phyloP scores from a whole-genome alignment of 1,284 basidiomycete species.

The Schizophyllum commune region DNA sequence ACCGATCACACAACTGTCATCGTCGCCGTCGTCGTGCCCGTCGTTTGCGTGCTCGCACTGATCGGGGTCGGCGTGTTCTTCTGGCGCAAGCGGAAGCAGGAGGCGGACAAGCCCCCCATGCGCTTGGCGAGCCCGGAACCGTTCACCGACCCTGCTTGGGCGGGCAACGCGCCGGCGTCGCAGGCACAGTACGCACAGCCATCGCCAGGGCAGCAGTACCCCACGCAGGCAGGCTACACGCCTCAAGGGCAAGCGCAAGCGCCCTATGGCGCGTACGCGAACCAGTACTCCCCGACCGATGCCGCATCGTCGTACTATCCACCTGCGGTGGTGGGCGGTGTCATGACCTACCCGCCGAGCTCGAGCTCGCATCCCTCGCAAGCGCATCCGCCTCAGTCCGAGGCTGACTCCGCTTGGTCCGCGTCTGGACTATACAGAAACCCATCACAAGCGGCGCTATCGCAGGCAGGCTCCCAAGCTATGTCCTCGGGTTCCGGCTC shows the following conservation, averaged over 20 bases:
- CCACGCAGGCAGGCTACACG: background rate
- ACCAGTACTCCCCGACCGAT: background rate
- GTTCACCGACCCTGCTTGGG: background rate
- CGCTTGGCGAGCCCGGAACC: background rate
- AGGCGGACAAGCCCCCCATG: background rate
- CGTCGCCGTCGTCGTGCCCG: constrained; percentile 7
- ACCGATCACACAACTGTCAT: background rate
- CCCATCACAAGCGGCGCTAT: background rate
- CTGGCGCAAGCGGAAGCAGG: background rate
- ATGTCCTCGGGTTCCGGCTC: background rate
- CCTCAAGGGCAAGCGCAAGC: background rate
- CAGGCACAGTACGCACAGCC: background rate
- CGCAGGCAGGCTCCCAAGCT: background rate
- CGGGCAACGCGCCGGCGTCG: background rate
- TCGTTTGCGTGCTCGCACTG: constrained; percentile 3
- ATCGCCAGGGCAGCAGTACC: background rate
- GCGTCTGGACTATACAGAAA: background rate
- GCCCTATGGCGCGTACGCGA: background rate
- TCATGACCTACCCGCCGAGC: background rate
- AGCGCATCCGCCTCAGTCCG: background rate
- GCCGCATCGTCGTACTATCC: background rate
- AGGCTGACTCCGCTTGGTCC: background rate
- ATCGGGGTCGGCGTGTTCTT: constrained; percentile 5
- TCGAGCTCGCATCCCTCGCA: background rate
- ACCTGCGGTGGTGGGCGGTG: background rate